Evolutionary conservation across 1,284 basidiomycete genomes (phyloP).

Genomic region (Uromyces viciae-fabae): DNA sequence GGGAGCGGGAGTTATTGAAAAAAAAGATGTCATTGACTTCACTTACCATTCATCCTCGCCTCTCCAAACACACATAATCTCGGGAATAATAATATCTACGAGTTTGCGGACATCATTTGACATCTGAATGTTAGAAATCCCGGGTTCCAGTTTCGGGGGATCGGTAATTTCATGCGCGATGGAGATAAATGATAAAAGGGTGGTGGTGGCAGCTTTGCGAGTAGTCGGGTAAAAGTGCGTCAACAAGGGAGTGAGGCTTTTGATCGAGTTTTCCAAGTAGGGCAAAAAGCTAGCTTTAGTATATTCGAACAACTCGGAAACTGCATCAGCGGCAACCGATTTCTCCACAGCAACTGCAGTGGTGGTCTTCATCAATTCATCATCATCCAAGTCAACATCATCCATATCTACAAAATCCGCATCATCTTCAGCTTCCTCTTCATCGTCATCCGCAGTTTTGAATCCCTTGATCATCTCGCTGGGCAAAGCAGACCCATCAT

Average conservation of each 20-base stretch:
- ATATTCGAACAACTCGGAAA: conserved; percentile 82
- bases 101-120: conserved; percentile 76
- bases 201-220: conserved; percentile 85
- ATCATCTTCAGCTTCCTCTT: conserved; percentile 59
- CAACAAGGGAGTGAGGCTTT: conserved; percentile 77
- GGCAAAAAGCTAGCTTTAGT: conserved; percentile 84
- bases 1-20: too few species aligned
- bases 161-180: conserved; percentile 87
- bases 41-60: conserved; percentile 97
- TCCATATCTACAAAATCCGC: conserved; percentile 59
- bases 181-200: conserved; percentile 82
- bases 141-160: conserved; percentile 76
- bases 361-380: conserved; percentile 65
- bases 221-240: conserved; percentile 91
- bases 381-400: conserved; percentile 72
- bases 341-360: conserved; percentile 98
- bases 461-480: conserved; percentile 62
- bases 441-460: conserved; percentile 60
- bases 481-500: conserved; percentile 14
- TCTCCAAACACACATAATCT: conserved; percentile 83
- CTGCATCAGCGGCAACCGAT: conserved; percentile 95
- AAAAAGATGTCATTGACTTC: conserved; percentile 37
- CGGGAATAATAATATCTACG: conserved; percentile 69
- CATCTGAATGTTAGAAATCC: conserved; percentile 65
- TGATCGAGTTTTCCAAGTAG: conserved; percentile 66